Conservation (phyloP, 495 filamentous ascomycete species). For the Talaromyces nanjingensis region DNA sequence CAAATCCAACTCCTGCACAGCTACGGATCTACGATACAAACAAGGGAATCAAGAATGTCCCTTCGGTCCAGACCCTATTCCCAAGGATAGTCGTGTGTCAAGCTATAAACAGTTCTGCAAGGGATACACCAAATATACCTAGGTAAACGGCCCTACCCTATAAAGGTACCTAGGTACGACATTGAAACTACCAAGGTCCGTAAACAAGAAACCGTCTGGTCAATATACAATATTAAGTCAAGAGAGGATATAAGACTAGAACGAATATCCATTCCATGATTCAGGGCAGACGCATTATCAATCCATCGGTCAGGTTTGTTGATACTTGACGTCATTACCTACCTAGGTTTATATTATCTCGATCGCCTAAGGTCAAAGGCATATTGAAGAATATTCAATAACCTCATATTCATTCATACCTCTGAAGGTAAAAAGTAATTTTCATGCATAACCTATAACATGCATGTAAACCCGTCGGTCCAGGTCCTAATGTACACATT, state of each 20-base stretch:
- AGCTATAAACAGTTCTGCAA: too few relatives aligned
- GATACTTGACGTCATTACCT: background rate
- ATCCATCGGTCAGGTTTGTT: background rate
- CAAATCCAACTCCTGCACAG: too few relatives aligned
- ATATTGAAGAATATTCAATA: background rate
- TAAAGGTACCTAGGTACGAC: background rate
- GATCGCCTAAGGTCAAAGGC: background rate
- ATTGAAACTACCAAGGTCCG: background rate
- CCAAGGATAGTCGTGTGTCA: too few relatives aligned
- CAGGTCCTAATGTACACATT: background rate
- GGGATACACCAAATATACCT: too few relatives aligned
- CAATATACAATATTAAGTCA: too few relatives aligned
- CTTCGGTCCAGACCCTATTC: too few relatives aligned
- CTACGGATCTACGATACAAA: too few relatives aligned
- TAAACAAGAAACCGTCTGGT: too few relatives aligned
- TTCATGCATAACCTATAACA: background rate
- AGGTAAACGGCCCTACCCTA: background rate
- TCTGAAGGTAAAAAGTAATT: background rate
- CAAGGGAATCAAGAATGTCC: too few relatives aligned
- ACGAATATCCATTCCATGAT: background rate
- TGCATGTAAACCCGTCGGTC: background rate
- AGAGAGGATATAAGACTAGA: background rate
- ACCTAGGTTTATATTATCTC: too few relatives aligned
- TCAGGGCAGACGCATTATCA: background rate
- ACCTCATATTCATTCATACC: background rate